Evolutionary conservation across 768 basidiomycete genomes (phyloP).

Genomic region (Suillus ampliporus): DNA sequence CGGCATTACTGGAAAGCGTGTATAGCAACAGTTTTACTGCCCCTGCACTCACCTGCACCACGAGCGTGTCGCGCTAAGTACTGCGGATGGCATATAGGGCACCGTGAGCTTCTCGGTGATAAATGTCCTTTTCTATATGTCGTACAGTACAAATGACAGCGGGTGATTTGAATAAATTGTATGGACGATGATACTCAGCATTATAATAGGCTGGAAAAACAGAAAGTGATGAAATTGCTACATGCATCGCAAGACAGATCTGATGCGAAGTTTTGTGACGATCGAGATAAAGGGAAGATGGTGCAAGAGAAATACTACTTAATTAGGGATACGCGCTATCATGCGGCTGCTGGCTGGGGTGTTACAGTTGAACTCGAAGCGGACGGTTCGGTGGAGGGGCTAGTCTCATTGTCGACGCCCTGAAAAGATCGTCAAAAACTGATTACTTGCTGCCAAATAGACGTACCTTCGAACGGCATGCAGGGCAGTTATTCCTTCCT

Average conservation of each 20-base stretch:
- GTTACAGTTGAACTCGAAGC: constrained; percentile 15
- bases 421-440: constrained; percentile 8
- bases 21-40: constrained; percentile 14
- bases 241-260: constrained; percentile 22
- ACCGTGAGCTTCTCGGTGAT: not conserved
- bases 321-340: constrained; percentile 12
- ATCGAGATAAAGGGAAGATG: constrained; percentile 1
- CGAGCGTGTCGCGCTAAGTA: not conserved
- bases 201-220: constrained; percentile 13
- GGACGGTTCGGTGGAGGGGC: constrained; percentile 4
- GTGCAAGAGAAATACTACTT: constrained; percentile 4
- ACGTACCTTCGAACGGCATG: constrained; percentile 79
- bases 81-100: not conserved
- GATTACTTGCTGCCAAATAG: not conserved
- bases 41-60: not conserved
- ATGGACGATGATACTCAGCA: constrained; percentile 1
- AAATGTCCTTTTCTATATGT: constrained; percentile 1
- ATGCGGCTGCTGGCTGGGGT: constrained; percentile 14
- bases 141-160: constrained; percentile 1
- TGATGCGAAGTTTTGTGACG: not conserved
- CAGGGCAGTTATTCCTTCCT: constrained; percentile 91
- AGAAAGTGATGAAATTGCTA: constrained; percentile 13
- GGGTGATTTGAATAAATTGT: not conserved
- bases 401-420: constrained; percentile 33
- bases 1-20: constrained; percentile 52